Conservation (phyloP, 2,329 filamentous ascomycete genomes). For the Pestalotiopsis sp. region DNA sequence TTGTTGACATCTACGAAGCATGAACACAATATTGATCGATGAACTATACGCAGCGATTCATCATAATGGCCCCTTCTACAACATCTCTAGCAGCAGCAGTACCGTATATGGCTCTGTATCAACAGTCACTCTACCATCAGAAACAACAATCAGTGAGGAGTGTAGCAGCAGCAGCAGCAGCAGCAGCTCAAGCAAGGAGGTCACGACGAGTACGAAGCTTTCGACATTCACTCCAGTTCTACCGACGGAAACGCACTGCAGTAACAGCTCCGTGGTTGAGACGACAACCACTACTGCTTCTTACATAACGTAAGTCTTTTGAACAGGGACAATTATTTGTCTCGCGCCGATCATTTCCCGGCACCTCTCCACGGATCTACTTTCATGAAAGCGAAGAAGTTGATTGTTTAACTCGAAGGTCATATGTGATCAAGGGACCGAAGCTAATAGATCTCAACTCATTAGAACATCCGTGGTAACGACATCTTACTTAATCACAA, state of each 20-base stretch:
- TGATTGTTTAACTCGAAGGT: too few relatives aligned
- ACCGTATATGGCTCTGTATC: neutral
- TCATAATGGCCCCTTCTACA: slow-evolving; percentile 17
- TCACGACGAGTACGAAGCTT: slow-evolving; percentile 1
- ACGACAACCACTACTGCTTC: slow-evolving; percentile 13
- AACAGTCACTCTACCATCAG: neutral
- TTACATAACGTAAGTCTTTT: neutral
- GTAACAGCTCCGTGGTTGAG: neutral
- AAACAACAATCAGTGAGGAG: neutral
- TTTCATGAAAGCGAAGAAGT: too few relatives aligned
- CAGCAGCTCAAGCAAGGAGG: neutral
- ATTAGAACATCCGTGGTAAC: slow-evolving; percentile 9
- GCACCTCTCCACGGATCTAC: too few relatives aligned
- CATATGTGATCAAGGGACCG: too few relatives aligned
- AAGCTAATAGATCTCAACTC: too few relatives aligned
- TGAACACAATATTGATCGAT: slow-evolving; percentile 13
- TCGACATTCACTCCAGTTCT: slow-evolving; percentile 1
- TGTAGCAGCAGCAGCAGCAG: too few relatives aligned
- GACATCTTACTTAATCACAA: neutral
- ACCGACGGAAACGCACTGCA: neutral
- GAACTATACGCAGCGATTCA: slow-evolving; percentile 14
- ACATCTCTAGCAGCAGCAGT: slow-evolving; percentile 1
- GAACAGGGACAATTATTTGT: too few relatives aligned
- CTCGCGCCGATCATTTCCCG: too few relatives aligned
- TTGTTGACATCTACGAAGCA: neutral